These are phyloP conservation scores for Ilyonectria robusta DNA, from an alignment of 2,329 filamentous ascomycete genomes.

Conservation along the genomic window DNA sequence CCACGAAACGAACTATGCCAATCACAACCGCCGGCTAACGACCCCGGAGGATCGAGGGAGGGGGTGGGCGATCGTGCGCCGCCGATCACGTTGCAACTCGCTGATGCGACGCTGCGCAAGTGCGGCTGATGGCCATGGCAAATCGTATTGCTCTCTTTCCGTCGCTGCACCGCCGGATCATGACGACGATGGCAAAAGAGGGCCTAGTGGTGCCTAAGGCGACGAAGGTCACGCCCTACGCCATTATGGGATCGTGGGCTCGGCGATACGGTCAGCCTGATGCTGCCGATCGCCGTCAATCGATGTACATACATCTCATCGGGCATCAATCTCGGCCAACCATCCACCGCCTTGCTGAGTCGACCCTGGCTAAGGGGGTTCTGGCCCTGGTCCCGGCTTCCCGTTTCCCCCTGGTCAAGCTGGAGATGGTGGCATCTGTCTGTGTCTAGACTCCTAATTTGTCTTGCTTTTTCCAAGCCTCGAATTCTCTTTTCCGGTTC, in stretches of 20 bases:
- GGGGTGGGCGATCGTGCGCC: conserved; percentile 28
- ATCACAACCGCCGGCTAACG: conserved; percentile 12
- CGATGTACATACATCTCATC: conserved; percentile 16
- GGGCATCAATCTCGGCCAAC: conserved; percentile 24
- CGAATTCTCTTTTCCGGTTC: conserved; percentile 6
- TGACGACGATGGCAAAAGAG: conserved; percentile 18
- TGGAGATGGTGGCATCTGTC: conserved; percentile 23
- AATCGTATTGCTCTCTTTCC: conserved; percentile 15
- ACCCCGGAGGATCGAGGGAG: conserved; percentile 13
- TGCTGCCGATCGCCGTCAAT: conserved; percentile 18
- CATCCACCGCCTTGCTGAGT: conserved; percentile 1
- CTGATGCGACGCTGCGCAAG: conserved; percentile 42
- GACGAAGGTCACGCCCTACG: background rate
- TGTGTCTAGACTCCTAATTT: conserved; percentile 8
- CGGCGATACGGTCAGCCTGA: conserved; percentile 14
- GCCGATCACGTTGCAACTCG: conserved; percentile 46
- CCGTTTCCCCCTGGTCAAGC: conserved; percentile 23
- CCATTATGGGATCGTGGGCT: conserved; percentile 17
- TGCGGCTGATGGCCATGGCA: conserved; percentile 37
- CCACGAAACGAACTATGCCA: conserved; percentile 1
- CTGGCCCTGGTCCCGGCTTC: conserved; percentile 23
- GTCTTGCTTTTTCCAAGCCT: conserved; percentile 21
- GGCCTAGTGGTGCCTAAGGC: conserved; percentile 14
- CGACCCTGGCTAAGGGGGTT: conserved; percentile 13
- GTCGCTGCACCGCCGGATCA: conserved; percentile 1